Percentiles rank a stretch among this genome's conserved stretches.
phyloP scores from a whole-genome alignment of 805 yeast genomes.

The Zygotorulaspora florentina region DNA sequence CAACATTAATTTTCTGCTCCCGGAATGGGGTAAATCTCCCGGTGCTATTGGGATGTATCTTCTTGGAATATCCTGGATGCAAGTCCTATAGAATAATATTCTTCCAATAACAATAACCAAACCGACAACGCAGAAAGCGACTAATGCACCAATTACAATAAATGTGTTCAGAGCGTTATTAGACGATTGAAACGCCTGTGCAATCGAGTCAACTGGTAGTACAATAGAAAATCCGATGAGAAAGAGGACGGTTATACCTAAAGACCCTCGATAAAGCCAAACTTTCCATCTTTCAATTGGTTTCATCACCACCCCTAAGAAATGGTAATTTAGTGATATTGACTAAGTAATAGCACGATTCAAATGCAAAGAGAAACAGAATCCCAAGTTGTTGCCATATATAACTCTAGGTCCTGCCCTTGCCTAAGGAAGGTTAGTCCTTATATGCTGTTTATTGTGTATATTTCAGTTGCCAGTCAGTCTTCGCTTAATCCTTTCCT shows the following conservation, averaged over 20 bases:
- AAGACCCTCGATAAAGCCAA: conserved; percentile 21
- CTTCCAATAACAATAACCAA: conserved; percentile 55
- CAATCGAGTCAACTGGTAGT: conserved; percentile 76
- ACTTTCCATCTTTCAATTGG: conserved; percentile 5
- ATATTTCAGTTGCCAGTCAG: too few species aligned
- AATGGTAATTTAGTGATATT: too few species aligned
- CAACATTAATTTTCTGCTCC: conserved; percentile 39
- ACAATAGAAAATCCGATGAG: conserved; percentile 61
- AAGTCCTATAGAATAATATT: conserved; percentile 50
- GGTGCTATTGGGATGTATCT: conserved; percentile 64
- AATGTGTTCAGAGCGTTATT: conserved; percentile 74
- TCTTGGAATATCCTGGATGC: conserved; percentile 74
- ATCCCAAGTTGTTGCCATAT: too few species aligned
- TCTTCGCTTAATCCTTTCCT: too few species aligned
- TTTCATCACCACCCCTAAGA: conserved; percentile 1
- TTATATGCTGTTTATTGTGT: too few species aligned
- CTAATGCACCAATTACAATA: conserved; percentile 71
- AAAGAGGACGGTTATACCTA: conserved; percentile 27
- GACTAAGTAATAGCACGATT: background rate
- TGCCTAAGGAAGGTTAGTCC: too few species aligned
- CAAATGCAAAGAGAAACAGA: background rate
- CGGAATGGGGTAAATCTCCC: conserved; percentile 51
- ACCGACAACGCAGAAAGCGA: conserved; percentile 49
- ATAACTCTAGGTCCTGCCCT: too few species aligned
- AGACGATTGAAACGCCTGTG: conserved; percentile 48